Percentiles rank a stretch among this genome's conserved stretches.
Conservation (phyloP, 2,329 filamentous ascomycete genomes). For the Rhinocladiella similis region DNA sequence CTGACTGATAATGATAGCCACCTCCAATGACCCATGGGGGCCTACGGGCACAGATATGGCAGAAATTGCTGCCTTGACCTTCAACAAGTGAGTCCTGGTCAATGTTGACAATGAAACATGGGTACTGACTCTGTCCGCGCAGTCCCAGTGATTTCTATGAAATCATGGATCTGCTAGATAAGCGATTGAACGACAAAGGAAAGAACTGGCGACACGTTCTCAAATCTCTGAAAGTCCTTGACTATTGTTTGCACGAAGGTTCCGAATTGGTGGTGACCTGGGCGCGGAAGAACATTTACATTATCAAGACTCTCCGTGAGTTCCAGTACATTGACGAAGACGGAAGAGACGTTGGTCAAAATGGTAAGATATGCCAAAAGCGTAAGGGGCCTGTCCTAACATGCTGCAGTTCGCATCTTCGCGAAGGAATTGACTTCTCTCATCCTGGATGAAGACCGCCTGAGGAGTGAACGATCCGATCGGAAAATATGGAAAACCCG, state of each 20-base stretch:
- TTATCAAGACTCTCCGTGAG: slow-evolving; percentile 97
- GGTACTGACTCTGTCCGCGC: slow-evolving; percentile 20
- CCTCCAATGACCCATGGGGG: slow-evolving; percentile 98
- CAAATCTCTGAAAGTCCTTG: slow-evolving; percentile 94
- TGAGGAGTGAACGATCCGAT: slow-evolving; percentile 86
- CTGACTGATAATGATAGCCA: slow-evolving; percentile 61
- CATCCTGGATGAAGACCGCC: slow-evolving; percentile 87
- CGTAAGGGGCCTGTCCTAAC: slow-evolving; percentile 11
- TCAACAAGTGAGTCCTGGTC: slow-evolving; percentile 71
- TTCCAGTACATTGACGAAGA: slow-evolving; percentile 98
- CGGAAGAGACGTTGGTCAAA: slow-evolving; percentile 90
- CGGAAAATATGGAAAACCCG: slow-evolving; percentile 95
- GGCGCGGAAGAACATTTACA: slow-evolving; percentile 97
- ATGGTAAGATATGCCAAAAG: slow-evolving; percentile 62
- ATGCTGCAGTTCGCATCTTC: slow-evolving; percentile 75
- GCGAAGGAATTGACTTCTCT: slow-evolving; percentile 93
- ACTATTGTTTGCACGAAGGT: slow-evolving; percentile 96
- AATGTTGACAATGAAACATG: background rate
- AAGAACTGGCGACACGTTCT: slow-evolving; percentile 99
- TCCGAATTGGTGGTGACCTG: slow-evolving; percentile 96
- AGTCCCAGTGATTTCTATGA: slow-evolving; percentile 98
- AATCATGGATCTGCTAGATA: slow-evolving; percentile 99
- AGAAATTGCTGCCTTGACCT: slow-evolving; percentile 96
- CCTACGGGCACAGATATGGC: slow-evolving; percentile 98
- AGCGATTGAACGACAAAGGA: slow-evolving; percentile 96